phyloP scores from a whole-genome alignment of 805 yeast species.

The Dipodascus geniculatus region DNA sequence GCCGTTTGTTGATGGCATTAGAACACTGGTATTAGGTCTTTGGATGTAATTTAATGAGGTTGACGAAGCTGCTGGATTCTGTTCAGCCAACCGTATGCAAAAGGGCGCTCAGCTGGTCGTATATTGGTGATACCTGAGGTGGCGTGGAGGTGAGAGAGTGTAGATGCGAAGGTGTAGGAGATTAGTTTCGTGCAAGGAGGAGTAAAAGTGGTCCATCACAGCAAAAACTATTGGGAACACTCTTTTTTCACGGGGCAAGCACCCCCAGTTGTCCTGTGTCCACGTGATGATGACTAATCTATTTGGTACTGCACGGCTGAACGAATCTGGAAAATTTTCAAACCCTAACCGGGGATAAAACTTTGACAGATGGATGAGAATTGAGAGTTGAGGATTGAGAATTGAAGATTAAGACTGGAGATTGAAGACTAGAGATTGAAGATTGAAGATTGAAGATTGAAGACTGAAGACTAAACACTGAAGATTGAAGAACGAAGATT shows the following conservation, averaged over 20 bases:
- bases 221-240: neutral
- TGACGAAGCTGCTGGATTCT: too few relatives aligned
- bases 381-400: too few relatives aligned
- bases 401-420: too few relatives aligned
- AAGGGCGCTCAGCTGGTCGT: too few relatives aligned
- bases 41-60: neutral
- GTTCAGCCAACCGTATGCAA: too few relatives aligned
- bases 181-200: neutral
- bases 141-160: neutral
- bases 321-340: neutral
- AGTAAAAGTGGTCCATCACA: neutral
- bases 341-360: neutral
- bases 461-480: too few relatives aligned
- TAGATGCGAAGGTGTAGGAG: neutral
- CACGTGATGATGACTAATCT: neutral
- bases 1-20: slow-evolving; percentile 1
- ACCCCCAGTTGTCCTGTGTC: neutral
- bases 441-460: too few relatives aligned
- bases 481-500: too few relatives aligned
- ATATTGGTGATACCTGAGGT: too few relatives aligned
- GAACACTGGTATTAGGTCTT: too few relatives aligned
- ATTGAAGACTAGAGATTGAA: too few relatives aligned
- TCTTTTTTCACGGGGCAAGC: neutral
- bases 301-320: neutral
- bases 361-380: neutral